A percentile compares a stretch with the other conserved stretches of the same genome.
phyloP scores from a whole-genome alignment of 108 stramenopile genomes.

The Skeletonema marinoi region DNA sequence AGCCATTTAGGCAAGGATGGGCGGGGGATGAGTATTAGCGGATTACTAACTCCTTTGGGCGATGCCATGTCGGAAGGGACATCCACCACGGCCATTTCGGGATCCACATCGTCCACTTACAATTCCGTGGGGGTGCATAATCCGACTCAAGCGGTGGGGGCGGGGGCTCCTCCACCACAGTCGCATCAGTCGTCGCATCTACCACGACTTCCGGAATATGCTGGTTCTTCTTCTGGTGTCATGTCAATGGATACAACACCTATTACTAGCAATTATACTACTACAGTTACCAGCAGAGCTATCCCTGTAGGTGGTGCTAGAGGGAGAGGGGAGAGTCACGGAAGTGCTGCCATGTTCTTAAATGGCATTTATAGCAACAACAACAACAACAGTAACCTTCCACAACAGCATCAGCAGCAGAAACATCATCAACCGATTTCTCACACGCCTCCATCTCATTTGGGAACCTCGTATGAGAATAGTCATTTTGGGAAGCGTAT shows the following conservation, averaged over 20 bases:
- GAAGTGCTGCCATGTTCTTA: slow-evolving; percentile 15
- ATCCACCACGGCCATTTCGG: slow-evolving; percentile 16
- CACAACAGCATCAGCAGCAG: slow-evolving; percentile 3
- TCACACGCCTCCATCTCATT: slow-evolving; percentile 76
- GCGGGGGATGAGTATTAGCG: slow-evolving; percentile 19
- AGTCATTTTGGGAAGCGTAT: slow-evolving; percentile 83
- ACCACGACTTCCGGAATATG: slow-evolving; percentile 12
- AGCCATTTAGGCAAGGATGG: slow-evolving; percentile 2
- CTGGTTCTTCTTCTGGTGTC: neutral
- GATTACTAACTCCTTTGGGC: slow-evolving; percentile 18
- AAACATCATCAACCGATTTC: slow-evolving; percentile 14
- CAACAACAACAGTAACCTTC: neutral
- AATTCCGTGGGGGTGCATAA: neutral
- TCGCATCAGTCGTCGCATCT: neutral
- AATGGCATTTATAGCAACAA: slow-evolving; percentile 7
- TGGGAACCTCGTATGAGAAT: slow-evolving; percentile 74
- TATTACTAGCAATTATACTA: neutral
- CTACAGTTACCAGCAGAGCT: slow-evolving; percentile 1
- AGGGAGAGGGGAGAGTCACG: slow-evolving; percentile 15
- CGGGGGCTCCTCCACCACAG: neutral
- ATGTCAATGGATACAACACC: neutral
- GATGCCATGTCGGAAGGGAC: slow-evolving; percentile 22
- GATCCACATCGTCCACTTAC: slow-evolving; percentile 5
- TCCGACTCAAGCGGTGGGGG: neutral
- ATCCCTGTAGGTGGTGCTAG: slow-evolving; percentile 14